Evolutionary conservation across 768 basidiomycete genomes (phyloP).

Genomic region (Boletus vinaceobasis): DNA sequence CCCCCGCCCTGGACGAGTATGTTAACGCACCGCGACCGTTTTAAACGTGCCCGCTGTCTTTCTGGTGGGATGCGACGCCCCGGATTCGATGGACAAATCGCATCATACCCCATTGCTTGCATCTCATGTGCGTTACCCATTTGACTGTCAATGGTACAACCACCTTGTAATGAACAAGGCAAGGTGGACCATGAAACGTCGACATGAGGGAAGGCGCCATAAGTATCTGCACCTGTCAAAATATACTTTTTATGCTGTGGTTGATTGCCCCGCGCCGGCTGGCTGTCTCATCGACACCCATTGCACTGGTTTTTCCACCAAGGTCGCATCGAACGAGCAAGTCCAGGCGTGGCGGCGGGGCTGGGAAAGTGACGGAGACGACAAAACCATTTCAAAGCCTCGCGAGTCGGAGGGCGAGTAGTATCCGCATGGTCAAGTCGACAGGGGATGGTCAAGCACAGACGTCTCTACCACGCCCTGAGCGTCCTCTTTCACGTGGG

Average conservation of each 20-base stretch:
- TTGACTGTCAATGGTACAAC: neutral
- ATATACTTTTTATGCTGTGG: too few species aligned
- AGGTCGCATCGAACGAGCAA: too few species aligned
- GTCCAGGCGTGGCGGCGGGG: too few species aligned
- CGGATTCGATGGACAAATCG: neutral
- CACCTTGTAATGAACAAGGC: neutral
- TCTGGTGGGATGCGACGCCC: neutral
- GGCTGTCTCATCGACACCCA: too few species aligned
- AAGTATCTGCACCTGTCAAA: too few species aligned
- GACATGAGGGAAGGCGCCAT: too few species aligned
- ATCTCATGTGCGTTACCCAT: neutral
- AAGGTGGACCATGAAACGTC: too few species aligned
- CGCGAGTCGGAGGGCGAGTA: neutral
- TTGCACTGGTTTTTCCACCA: too few species aligned
- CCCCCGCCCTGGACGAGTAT: constrained; percentile 3
- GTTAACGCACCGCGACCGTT: constrained; percentile 16
- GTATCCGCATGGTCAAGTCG: neutral
- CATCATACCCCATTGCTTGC: neutral
- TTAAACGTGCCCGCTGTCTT: neutral
- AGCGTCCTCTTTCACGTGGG: too few species aligned
- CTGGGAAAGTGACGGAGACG: too few species aligned
- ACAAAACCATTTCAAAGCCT: neutral
- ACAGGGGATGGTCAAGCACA: neutral
- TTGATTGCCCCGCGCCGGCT: too few species aligned
- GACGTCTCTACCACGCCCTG: neutral